These are phyloP conservation scores for Quercus agrifolia DNA, from an alignment of 306 rosid species.

Conservation along the genomic window DNA sequence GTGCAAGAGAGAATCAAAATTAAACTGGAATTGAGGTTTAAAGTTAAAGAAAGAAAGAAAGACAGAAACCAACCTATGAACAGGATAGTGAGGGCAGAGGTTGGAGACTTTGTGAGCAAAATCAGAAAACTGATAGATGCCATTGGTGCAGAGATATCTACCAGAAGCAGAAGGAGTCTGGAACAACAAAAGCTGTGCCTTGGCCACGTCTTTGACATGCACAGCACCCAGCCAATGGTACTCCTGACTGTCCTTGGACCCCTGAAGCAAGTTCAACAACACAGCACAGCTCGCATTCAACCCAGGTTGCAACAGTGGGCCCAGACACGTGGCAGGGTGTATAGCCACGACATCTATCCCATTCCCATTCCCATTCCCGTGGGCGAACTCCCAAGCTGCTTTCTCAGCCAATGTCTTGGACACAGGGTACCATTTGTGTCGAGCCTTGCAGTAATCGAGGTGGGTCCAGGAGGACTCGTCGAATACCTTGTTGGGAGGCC, in stretches of 20 bases:
- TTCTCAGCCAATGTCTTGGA: slow-evolving; percentile 81
- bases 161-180: slow-evolving; percentile 67
- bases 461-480: slow-evolving; percentile 90
- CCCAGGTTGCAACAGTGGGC: slow-evolving; percentile 55
- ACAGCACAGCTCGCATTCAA: slow-evolving; percentile 85
- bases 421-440: slow-evolving; percentile 84
- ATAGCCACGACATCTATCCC: slow-evolving; percentile 64
- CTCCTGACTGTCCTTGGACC: slow-evolving; percentile 72
- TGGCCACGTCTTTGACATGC: slow-evolving; percentile 73
- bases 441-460: slow-evolving; percentile 51
- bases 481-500: slow-evolving; percentile 45
- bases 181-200: slow-evolving; percentile 51
- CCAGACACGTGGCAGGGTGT: slow-evolving; percentile 68
- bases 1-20: background rate
- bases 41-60: background rate
- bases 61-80: slow-evolving; percentile 81
- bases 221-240: slow-evolving; percentile 86
- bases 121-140: slow-evolving; percentile 55
- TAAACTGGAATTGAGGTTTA: background rate
- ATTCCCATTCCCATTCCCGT: background rate
- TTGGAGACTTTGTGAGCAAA: slow-evolving; percentile 56
- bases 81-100: slow-evolving; percentile 60
- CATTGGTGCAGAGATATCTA: slow-evolving; percentile 82
- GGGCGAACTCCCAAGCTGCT: slow-evolving; percentile 66
- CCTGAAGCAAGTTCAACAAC: slow-evolving; percentile 56